Evolutionary conservation across 2,329 filamentous ascomycete species (phyloP).

Genomic region (Metarhizium rileyi): DNA sequence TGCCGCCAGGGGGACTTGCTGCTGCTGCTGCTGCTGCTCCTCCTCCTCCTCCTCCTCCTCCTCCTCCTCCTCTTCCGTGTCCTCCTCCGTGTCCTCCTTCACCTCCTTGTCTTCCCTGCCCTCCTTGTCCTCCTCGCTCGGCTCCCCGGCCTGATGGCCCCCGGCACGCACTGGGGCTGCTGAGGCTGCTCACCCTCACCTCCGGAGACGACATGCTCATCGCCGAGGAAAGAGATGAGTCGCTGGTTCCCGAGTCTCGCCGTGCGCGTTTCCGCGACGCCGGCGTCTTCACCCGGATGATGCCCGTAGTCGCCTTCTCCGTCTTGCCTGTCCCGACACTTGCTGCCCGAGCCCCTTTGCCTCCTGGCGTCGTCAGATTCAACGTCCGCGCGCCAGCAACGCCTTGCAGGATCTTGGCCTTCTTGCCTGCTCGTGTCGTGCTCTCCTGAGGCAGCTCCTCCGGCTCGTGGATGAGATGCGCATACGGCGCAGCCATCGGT

Average conservation of each 20-base stretch:
- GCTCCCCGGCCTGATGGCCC: background rate
- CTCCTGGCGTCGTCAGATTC: background rate
- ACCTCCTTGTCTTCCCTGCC: too few species aligned
- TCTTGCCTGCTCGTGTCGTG: conserved; percentile 24
- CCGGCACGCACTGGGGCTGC: conserved; percentile 2
- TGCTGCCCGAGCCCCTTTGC: conserved; percentile 4
- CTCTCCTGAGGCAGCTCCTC: conserved; percentile 2
- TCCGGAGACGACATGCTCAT: conserved; percentile 31
- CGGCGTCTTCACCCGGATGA: conserved; percentile 24
- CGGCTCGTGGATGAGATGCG: conserved; percentile 28
- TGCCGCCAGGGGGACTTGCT: background rate
- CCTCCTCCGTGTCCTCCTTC: too few species aligned
- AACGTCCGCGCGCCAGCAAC: background rate
- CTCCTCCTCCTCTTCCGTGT: background rate
- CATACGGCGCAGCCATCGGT: conserved; percentile 40
- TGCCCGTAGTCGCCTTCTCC: background rate
- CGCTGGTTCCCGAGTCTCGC: conserved; percentile 29
- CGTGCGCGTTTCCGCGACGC: conserved; percentile 23
- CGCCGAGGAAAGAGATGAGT: conserved; percentile 32
- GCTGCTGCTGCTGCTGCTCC: too few species aligned
- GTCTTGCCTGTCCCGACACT: background rate
- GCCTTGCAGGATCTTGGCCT: conserved; percentile 23
- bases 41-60: background rate
- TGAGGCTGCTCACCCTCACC: conserved; percentile 16
- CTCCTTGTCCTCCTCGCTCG: background rate